A percentile compares a stretch with the other conserved stretches of the same genome.
Conservation (phyloP, 2,329 filamentous ascomycete species). For the Ophiostoma perfectum region DNA sequence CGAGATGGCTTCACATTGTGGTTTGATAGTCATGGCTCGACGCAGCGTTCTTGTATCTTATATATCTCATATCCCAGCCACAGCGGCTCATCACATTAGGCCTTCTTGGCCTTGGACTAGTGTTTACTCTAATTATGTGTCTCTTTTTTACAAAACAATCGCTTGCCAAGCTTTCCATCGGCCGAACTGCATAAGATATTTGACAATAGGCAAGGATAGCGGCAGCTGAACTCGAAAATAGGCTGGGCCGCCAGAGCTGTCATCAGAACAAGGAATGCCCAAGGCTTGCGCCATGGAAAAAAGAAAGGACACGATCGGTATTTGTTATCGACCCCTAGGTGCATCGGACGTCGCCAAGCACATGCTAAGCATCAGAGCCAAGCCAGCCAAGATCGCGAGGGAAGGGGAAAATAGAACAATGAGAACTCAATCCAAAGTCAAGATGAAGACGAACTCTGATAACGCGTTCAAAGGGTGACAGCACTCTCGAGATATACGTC, state of each 20-base stretch:
- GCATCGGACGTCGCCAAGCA: slow-evolving; percentile 5
- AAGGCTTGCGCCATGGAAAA: neutral
- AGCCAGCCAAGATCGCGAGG: slow-evolving; percentile 17
- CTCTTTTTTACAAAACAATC: neutral
- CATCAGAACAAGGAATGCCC: neutral
- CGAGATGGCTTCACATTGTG: neutral
- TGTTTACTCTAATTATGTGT: neutral
- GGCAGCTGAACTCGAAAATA: neutral
- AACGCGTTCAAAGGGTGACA: neutral
- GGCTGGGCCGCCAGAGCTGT: neutral
- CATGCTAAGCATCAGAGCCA: slow-evolving; percentile 20
- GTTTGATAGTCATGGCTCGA: neutral
- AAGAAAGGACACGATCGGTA: neutral
- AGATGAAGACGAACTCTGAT: slow-evolving; percentile 10
- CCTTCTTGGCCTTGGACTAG: neutral
- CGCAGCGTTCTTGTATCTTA: neutral
- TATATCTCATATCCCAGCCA: neutral
- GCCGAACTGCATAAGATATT: neutral
- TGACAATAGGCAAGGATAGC: too few relatives aligned
- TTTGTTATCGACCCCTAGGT: neutral
- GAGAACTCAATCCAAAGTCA: neutral
- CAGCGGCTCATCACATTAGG: neutral
- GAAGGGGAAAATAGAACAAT: slow-evolving; percentile 7
- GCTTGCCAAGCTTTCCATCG: neutral
- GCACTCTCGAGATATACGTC: neutral